Evolutionary conservation across 2,329 filamentous ascomycete genomes (phyloP).

Genomic region (Botrytis fabae): DNA sequence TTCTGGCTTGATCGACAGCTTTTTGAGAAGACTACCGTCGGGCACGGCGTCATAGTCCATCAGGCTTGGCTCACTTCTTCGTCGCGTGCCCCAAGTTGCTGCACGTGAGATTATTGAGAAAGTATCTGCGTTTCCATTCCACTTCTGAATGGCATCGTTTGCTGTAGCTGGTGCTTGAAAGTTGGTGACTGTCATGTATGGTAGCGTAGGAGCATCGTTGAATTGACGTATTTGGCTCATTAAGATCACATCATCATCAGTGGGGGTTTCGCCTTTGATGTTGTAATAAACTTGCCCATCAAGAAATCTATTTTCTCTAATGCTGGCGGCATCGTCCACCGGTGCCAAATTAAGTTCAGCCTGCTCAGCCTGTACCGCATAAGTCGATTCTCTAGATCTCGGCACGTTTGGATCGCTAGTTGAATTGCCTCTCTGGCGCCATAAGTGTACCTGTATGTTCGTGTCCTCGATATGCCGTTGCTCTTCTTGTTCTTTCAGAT

Average conservation of each 20-base stretch:
- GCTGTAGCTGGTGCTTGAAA: conserved; percentile 48
- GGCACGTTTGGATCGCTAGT: conserved; percentile 32
- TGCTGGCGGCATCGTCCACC: conserved; percentile 37
- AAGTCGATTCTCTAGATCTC: conserved; percentile 30
- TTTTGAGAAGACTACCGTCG: conserved; percentile 63
- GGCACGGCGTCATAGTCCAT: conserved; percentile 60
- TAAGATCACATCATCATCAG: conserved; percentile 34
- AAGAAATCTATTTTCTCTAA: conserved; percentile 38
- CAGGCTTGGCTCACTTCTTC: conserved; percentile 61
- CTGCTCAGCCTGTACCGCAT: conserved; percentile 26
- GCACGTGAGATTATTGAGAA: conserved; percentile 60
- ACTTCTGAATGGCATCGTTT: conserved; percentile 51
- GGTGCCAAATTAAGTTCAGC: conserved; percentile 33
- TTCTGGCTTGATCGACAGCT: conserved; percentile 55
- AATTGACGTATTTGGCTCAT: conserved; percentile 38
- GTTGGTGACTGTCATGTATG: conserved; percentile 39
- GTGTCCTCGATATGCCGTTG: conserved; percentile 36
- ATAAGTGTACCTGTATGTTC: conserved; percentile 41
- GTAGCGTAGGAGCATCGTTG: conserved; percentile 43
- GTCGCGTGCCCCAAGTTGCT: conserved; percentile 70
- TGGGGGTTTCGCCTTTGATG: conserved; percentile 29
- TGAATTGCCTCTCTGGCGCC: conserved; percentile 37
- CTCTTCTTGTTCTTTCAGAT: conserved; percentile 40
- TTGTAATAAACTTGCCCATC: conserved; percentile 40
- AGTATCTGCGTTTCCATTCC: conserved; percentile 47